These are phyloP conservation scores for Phytopythium oedochilum DNA, from an alignment of 352 stramenopile genomes.

Conservation along the genomic window DNA sequence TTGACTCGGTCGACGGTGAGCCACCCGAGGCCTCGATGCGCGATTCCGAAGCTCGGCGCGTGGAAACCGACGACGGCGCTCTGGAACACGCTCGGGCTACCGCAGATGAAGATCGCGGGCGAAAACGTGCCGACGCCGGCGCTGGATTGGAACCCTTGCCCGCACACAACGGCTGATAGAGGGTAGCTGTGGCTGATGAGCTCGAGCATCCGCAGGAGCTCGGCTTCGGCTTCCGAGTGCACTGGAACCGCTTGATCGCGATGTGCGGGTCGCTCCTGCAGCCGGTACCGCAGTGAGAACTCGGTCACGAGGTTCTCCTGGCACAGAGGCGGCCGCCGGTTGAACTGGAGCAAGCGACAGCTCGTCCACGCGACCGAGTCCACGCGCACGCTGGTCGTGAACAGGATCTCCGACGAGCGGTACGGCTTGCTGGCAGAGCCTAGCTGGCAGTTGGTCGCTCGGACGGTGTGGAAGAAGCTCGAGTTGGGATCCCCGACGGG, in stretches of 20 bases:
- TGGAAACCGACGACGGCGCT: conserved; percentile 36
- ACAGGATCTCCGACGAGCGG: conserved; percentile 24
- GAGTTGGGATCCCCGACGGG: conserved; percentile 10
- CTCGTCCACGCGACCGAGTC: conserved; percentile 51
- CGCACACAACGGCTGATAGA: conserved; percentile 27
- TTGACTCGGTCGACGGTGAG: conserved; percentile 43
- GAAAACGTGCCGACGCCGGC: conserved; percentile 16
- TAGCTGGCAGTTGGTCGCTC: conserved; percentile 22
- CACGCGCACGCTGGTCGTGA: conserved; percentile 32
- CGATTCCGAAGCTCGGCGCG: conserved; percentile 20
- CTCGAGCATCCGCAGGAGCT: conserved; percentile 39
- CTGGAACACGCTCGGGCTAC: conserved; percentile 32
- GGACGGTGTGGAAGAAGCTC: conserved; percentile 21
- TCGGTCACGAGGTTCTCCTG: conserved; percentile 50
- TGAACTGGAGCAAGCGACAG: conserved; percentile 48
- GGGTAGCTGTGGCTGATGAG: conserved; percentile 43
- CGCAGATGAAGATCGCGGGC: conserved; percentile 31
- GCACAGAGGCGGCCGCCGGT: conserved; percentile 45
- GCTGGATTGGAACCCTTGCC: conserved; percentile 38
- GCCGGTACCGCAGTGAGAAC: conserved; percentile 38
- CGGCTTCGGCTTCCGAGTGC: conserved; percentile 43
- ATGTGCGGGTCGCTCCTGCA: conserved; percentile 18
- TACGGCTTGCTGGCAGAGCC: conserved; percentile 5
- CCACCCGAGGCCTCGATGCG: conserved; percentile 33
- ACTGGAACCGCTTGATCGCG: conserved; percentile 20